Evolutionary conservation across 1,284 basidiomycete genomes (phyloP).

Genomic region (Ustilago tritici): DNA sequence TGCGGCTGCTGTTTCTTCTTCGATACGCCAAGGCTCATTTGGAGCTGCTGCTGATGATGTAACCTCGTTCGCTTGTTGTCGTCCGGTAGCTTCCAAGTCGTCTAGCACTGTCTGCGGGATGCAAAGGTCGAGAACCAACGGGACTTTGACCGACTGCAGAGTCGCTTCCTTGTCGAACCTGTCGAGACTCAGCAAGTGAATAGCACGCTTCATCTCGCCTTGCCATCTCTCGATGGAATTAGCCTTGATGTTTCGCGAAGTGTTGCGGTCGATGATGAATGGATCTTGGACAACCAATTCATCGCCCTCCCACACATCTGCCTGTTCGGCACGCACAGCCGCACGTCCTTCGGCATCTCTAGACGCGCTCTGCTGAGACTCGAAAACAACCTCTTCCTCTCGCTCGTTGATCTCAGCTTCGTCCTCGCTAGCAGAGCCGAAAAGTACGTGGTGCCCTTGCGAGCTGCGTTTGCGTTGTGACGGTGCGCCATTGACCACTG

Average conservation of each 20-base stretch:
- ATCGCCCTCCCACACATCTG: conserved; percentile 58
- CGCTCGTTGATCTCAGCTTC: not conserved
- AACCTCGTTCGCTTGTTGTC: not conserved
- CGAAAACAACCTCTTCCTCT: not conserved
- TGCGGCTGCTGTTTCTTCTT: conserved; percentile 24
- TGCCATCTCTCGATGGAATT: conserved; percentile 28
- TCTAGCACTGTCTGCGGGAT: conserved; percentile 13
- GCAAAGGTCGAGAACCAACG: conserved; percentile 37
- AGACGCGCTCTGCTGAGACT: conserved; percentile 9
- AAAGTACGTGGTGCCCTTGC: conserved; percentile 12
- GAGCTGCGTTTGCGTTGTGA: conserved; percentile 16
- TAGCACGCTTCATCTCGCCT: conserved; percentile 28
- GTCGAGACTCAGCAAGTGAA: conserved; percentile 12
- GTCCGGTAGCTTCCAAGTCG: not conserved
- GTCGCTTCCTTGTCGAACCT: not conserved
- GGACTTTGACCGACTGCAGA: conserved; percentile 11
- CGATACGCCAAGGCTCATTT: conserved; percentile 12
- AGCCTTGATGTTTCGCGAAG: conserved; percentile 60
- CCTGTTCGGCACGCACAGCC: conserved; percentile 49
- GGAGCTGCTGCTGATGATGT: not conserved
- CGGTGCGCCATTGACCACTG: conserved; percentile 34
- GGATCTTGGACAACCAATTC: conserved; percentile 69
- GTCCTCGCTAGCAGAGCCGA: conserved; percentile 29
- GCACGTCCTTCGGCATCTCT: conserved; percentile 15
- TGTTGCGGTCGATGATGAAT: conserved; percentile 69